phyloP scores from a whole-genome alignment of 192 early-diverging fungal genomes.

The Chytriomyces sp. region DNA sequence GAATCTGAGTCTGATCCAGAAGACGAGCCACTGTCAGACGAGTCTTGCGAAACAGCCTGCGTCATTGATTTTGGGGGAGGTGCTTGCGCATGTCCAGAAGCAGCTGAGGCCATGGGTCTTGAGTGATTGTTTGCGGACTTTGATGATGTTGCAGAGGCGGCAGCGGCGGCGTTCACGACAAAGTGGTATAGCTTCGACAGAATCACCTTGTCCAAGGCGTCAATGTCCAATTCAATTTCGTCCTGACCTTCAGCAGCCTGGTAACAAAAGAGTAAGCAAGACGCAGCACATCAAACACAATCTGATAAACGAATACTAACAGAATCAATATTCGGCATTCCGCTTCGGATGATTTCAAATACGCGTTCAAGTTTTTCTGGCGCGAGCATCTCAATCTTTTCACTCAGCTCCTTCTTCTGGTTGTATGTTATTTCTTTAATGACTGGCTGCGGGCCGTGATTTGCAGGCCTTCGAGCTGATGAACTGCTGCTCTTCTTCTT shows the following conservation, averaged over 20 bases:
- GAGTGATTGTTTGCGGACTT: neutral
- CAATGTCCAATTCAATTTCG: constrained; percentile 97
- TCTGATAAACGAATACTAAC: neutral
- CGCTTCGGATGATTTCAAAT: constrained; percentile 72
- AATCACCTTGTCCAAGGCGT: constrained; percentile 80
- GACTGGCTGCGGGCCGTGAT: neutral
- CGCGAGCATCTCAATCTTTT: constrained; percentile 51
- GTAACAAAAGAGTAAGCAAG: constrained; percentile 9
- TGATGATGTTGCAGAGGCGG: neutral
- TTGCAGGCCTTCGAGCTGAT: constrained; percentile 12
- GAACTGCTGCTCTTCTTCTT: constrained; percentile 31
- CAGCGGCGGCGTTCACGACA: constrained; percentile 52
- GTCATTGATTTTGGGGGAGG: constrained; percentile 31
- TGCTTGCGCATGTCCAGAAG: neutral
- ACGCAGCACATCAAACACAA: neutral
- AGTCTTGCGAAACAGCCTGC: neutral
- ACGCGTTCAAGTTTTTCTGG: constrained; percentile 71
- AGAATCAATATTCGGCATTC: constrained; percentile 34
- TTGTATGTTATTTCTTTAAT: constrained; percentile 74
- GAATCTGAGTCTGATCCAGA: constrained; percentile 39
- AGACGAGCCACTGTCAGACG: constrained; percentile 17
- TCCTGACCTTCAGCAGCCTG: constrained; percentile 64
- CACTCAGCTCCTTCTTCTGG: constrained; percentile 86
- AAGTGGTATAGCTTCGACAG: constrained; percentile 86
- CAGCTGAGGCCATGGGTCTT: neutral